These are phyloP conservation scores for Gossypium trilobum DNA, from an alignment of 441 rosid species.

Conservation along the genomic window DNA sequence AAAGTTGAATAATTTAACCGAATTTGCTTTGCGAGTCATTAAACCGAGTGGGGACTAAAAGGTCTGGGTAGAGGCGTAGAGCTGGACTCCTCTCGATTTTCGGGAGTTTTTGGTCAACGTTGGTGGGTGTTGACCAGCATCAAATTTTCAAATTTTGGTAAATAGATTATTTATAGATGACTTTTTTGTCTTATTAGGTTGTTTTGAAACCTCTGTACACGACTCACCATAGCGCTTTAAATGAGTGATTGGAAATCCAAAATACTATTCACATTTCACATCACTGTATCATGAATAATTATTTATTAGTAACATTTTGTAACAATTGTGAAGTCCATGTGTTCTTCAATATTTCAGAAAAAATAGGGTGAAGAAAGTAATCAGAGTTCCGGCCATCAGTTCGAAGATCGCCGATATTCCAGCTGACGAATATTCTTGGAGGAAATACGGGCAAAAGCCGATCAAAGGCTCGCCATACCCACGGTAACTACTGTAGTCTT, in stretches of 20 bases:
- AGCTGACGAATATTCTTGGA: slow-evolving; percentile 85
- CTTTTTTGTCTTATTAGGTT: slow-evolving; percentile 11
- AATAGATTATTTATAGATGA: neutral
- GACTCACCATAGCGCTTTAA: neutral
- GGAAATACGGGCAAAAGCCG: slow-evolving; percentile 96
- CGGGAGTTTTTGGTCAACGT: slow-evolving; percentile 20
- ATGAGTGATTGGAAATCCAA: slow-evolving; percentile 12
- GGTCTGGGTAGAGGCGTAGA: neutral
- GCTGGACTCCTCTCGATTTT: neutral
- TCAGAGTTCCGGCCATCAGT: slow-evolving; percentile 82
- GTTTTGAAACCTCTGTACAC: neutral
- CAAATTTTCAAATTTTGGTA: neutral
- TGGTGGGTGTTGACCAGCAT: neutral
- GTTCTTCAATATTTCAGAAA: slow-evolving; percentile 35
- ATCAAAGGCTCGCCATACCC: slow-evolving; percentile 94
- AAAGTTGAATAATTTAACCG: neutral
- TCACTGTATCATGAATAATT: neutral
- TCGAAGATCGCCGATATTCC: slow-evolving; percentile 89
- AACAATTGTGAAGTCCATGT: neutral
- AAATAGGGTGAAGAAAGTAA: slow-evolving; percentile 60
- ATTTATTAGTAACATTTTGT: neutral
- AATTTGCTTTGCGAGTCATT: neutral
- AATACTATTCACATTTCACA: neutral
- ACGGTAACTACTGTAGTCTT: slow-evolving; percentile 37
- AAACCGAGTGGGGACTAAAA: neutral